Base-by-base conservation (phyloP, 495 filamentous ascomycete species). In the Trichoderma orchidacearum region DNA sequence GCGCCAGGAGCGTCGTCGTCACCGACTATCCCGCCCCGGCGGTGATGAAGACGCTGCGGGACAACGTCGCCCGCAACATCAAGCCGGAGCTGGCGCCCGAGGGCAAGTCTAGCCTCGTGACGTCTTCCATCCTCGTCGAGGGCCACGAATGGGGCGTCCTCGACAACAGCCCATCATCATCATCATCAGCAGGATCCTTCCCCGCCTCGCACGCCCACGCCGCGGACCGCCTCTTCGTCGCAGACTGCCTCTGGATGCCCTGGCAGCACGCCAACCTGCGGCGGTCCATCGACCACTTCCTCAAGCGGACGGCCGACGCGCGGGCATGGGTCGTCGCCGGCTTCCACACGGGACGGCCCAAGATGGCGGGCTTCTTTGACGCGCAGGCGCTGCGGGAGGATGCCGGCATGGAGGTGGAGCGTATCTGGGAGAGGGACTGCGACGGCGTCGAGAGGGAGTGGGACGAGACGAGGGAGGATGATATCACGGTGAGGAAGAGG, bases 241-340 rank as follows among this genome's bases (percentile, higher is more conserved):
- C 87, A 38, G 90, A 95, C 64, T 94, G 88, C 66, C 74, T 89
- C 58, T 96, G 90, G 90, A 89, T 95, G 85, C 77, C 73, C 12
- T 77, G 71, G 64, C 81, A 93, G 71, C 90, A 95, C 64, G 72
- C 69, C 27, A 87, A 86, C 63, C 79, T 96, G 13, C 75, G 72
- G 36, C 69, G 67, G 21, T 89, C 85, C 8, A 83, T 95, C 65
- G 67, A 72, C 12, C 84, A 84, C 70, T 93, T 95, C 67, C 75
- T 95, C 32, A 58, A 53, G 13, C 60, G 59, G 5, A 75, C 72
- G 3, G 67, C 72, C 0, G 64, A 64, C 1, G 82, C 84, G 0
- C 66, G 77, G 31, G 76, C 85, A 8, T 85, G 83, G 74, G 79
- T 85, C 8, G 74, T 90, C 18, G 85, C 83, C 0, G 87, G 86